A percentile compares a stretch with the other conserved stretches of the same genome.
These are phyloP conservation scores for Eucalyptus paniculata DNA, from an alignment of 345 rosid species.

Conservation along the genomic window DNA sequence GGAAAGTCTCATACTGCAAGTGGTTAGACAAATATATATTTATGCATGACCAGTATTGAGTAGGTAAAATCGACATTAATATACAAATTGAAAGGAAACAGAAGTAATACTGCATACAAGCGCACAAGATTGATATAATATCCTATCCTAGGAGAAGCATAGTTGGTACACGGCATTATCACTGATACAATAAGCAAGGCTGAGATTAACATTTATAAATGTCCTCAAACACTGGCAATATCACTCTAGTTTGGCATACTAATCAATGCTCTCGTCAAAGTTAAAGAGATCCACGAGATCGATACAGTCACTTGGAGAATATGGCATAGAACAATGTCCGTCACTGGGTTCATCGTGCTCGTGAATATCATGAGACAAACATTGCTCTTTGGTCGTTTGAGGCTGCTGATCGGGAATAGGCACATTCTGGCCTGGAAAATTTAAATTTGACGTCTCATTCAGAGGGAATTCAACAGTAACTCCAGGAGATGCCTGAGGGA, in stretches of 20 bases:
- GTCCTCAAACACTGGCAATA: background rate
- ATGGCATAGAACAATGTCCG: background rate
- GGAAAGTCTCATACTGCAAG: background rate
- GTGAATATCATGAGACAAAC: background rate
- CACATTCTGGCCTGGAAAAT: background rate
- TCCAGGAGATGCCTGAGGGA: too few relatives aligned
- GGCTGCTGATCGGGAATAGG: background rate
- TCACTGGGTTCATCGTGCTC: background rate
- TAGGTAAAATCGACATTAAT: background rate
- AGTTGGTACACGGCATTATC: background rate
- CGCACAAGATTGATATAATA: background rate
- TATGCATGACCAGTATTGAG: background rate
- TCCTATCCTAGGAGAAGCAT: background rate
- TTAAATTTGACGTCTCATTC: background rate
- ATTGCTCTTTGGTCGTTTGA: background rate
- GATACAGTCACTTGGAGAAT: background rate
- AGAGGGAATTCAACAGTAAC: background rate
- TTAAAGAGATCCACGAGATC: background rate
- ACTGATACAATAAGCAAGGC: background rate
- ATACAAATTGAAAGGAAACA: background rate
- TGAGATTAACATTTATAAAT: background rate
- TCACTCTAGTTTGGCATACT: background rate
- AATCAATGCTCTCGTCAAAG: background rate
- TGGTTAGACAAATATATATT: background rate
- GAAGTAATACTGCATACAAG: background rate